Percentiles rank a stretch among this genome's conserved stretches.
These are phyloP conservation scores for Cubamyces lactineus DNA, from an alignment of 768 basidiomycete species.

Conservation along the genomic window DNA sequence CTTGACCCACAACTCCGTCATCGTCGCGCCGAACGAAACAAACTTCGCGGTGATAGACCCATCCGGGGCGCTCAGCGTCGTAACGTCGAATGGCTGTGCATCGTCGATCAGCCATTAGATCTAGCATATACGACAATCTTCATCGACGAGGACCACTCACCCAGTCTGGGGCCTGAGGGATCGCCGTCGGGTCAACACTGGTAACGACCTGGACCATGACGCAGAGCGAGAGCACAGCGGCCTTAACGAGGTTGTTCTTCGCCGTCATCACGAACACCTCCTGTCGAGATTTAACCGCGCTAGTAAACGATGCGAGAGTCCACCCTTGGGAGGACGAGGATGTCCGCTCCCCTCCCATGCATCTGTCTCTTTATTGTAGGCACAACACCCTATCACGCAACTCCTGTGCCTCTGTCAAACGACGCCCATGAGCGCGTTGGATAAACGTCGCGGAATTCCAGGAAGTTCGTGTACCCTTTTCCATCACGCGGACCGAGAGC, in stretches of 20 bases:
- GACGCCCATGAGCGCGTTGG: slow-evolving; percentile 4
- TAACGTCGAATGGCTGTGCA: slow-evolving; percentile 50
- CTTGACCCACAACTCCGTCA: slow-evolving; percentile 59
- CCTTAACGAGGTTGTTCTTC: not conserved
- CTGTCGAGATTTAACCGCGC: slow-evolving; percentile 1
- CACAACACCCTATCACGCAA: not conserved
- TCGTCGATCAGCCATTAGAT: not conserved
- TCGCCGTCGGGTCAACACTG: not conserved
- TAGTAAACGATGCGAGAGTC: not conserved
- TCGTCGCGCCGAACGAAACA: slow-evolving; percentile 57
- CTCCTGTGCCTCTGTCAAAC: not conserved
- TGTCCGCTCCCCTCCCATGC: not conserved
- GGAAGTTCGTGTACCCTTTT: not conserved
- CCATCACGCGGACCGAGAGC: slow-evolving; percentile 2
- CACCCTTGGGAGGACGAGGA: not conserved
- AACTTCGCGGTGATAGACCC: slow-evolving; percentile 61
- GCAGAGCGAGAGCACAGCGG: not conserved
- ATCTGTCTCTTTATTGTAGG: slow-evolving; percentile 1
- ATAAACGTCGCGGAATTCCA: slow-evolving; percentile 20
- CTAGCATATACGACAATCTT: not conserved
- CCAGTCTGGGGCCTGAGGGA: slow-evolving; percentile 16
- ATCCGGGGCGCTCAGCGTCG: slow-evolving; percentile 52
- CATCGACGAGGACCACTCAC: not conserved
- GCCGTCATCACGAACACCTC: not conserved
- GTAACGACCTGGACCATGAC: slow-evolving; percentile 1